Base-by-base conservation (phyloP, 1,139 yeast genomes). In the Sugiyamaella sp. region DNA sequence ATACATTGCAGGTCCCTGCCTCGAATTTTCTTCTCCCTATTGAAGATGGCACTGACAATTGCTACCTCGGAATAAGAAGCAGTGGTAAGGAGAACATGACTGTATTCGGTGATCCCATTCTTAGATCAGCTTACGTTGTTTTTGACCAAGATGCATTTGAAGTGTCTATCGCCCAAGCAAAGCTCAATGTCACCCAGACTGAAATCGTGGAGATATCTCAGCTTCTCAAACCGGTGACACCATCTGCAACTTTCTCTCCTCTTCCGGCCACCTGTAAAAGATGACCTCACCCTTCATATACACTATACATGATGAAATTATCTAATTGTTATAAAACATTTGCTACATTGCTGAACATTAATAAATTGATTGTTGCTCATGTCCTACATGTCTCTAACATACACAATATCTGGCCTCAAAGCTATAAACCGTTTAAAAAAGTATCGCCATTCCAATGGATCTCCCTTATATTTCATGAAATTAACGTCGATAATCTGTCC, bases 371-470 rank as follows among this genome's bases (percentile, higher is more conserved):
- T 14, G 25, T 25, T 8, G n/a, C n/a, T 27, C 6, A 25, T 4
- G 19, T 10, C 27, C 22, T 44, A 14, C 29, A 41, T 41, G 14
- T 41, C 43, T 9, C 27, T n/a, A n/a, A 46, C 45, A 46, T 38
- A 46, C 5, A 80, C 79, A 4, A 77, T 74, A 48, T 81, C 84
- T 61, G 83, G 76, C 59, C 85, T 80, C 17, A 78, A 64, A 3
- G 79, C 66, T 0, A 84, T 78, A 22, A 81, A 73, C 46, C 74
- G 72, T 62, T 81, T 81, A 68, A 84, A 84, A 32, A 84, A 68
- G 14, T 81, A 69, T 64, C 89, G 74, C 89, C 89, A 84, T 64
- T 84, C 88, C 41, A 84, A 65, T 0, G 88, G 88, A 67, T 84
- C 87, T 0, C 86, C 86, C 35, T 74, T 74, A 3, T 76, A 71